Percentiles rank a stretch among this genome's conserved stretches.
Evolutionary conservation across 306 rosid genomes (phyloP).

Genomic region (Carpinus viminea): DNA sequence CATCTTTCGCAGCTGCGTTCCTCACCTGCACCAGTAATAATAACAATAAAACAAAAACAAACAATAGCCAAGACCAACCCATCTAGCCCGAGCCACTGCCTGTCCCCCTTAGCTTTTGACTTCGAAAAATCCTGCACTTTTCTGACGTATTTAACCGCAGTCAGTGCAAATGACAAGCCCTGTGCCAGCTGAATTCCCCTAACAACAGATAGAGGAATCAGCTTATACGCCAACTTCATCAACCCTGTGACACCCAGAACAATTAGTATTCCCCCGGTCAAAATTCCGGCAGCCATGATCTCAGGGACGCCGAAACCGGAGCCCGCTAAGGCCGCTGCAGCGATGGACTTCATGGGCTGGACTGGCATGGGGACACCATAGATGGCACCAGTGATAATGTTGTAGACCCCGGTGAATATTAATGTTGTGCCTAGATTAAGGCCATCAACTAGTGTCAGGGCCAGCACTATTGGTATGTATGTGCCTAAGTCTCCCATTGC

Average conservation of each 20-base stretch:
- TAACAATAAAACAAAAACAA: constrained; percentile 54
- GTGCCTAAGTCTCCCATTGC: constrained; percentile 91
- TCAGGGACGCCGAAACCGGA: constrained; percentile 53
- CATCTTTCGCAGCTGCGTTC: constrained; percentile 8
- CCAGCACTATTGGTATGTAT: constrained; percentile 67
- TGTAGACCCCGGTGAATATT: constrained; percentile 68
- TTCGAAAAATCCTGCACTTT: constrained; percentile 53
- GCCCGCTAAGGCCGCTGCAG: constrained; percentile 61
- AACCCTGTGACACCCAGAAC: constrained; percentile 59
- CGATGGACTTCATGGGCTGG: constrained; percentile 87
- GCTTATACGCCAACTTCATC: constrained; percentile 57
- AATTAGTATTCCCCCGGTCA: constrained; percentile 53
- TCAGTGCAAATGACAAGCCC: constrained; percentile 67
- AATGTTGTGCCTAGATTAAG: constrained; percentile 77
- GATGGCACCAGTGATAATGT: constrained; percentile 63
- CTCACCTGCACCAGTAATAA: constrained; percentile 66
- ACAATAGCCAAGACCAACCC: constrained; percentile 62
- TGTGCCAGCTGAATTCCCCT: constrained; percentile 82
- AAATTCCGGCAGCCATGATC: constrained; percentile 76
- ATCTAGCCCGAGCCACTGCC: constrained; percentile 70
- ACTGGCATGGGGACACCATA: constrained; percentile 90
- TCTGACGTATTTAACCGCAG: constrained; percentile 62
- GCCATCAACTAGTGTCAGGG: constrained; percentile 58
- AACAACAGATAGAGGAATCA: constrained; percentile 58
- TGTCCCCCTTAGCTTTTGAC: constrained; percentile 38